Evolutionary conservation across 176 grass and related monocot species (phyloP), one percentile per base, ranked within the genome.

Genomic region (Hyparrhenia diplandra): DNA sequence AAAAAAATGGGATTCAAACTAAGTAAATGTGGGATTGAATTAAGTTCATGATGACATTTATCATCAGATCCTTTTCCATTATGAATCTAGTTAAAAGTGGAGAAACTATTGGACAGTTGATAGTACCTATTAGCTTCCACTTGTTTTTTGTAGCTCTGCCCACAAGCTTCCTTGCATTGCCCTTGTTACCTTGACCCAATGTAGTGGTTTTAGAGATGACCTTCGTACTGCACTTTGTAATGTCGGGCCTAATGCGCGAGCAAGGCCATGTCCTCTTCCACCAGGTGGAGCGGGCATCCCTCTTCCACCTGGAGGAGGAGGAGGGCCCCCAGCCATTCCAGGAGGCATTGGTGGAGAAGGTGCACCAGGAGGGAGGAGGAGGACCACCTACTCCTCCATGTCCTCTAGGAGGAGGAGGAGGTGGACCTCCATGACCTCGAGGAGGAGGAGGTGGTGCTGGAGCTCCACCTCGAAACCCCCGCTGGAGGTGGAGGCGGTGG

Each of bases 171-270:
- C 92, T 64, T 91, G 87, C 90, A 94, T 94, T 79, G 89, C 86
- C 85, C 85, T 94, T 82, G 92, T 92, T 79, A 98, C 92, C 86
- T 94, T 98, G 29, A 88, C 90, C 95, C 95, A 98, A 61, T 98
- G 92, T 16, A 94, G 82, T 75, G 95, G 95, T 84, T 98, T 98
- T 73, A 98, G 80, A 69, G 95, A 82, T 80, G 95, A 92, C 51
- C 60, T 94, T 31, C 82, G 80, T 65, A 45, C 35, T 75, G 77
- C 72, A 34, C 75, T 37, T 78, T 75, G 20, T 75, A 76, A 79
- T 28, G 67, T 84, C 57, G 78, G 32, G 12, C 91, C 91, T 21
- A 73, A 75, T 4, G 87, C 39, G 45, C 91, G 87, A 52, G 81
- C 46, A 80, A 93, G 85, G 47, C 90, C 88, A 74, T 62, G 83